Evolutionary conservation across 2,329 filamentous ascomycete genomes (phyloP).

Genomic region (Fonsecaea monophora): DNA sequence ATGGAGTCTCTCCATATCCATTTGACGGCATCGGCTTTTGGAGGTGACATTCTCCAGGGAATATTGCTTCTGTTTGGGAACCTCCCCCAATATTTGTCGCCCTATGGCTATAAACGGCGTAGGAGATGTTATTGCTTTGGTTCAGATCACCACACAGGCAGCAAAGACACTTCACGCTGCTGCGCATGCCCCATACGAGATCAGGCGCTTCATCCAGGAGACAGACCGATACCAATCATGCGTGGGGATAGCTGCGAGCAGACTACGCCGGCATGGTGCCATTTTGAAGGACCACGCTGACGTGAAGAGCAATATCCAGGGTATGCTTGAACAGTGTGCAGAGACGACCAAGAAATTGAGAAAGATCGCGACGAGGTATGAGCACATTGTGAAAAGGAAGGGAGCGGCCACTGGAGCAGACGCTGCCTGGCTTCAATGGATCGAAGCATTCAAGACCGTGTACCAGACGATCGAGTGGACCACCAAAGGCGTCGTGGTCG

Average conservation of each 20-base stretch:
- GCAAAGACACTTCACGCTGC: conserved; percentile 20
- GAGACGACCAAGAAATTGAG: conserved; percentile 21
- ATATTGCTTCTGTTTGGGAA: conserved; percentile 19
- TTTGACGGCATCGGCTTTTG: conserved; percentile 8
- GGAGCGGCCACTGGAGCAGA: conserved; percentile 7
- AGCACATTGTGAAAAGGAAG: conserved; percentile 16
- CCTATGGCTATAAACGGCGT: conserved; percentile 26
- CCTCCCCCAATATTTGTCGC: neutral
- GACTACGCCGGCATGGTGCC: conserved; percentile 22
- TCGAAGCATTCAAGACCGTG: conserved; percentile 22
- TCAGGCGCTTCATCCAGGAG: conserved; percentile 18
- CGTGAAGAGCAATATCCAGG: conserved; percentile 20
- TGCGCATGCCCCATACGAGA: conserved; percentile 18
- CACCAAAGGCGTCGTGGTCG: conserved; percentile 16
- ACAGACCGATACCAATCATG: conserved; percentile 18
- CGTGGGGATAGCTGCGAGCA: conserved; percentile 9
- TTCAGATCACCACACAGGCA: conserved; percentile 15
- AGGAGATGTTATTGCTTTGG: conserved; percentile 24
- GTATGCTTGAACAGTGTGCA: conserved; percentile 19
- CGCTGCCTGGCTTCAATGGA: conserved; percentile 17
- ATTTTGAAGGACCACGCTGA: conserved; percentile 17
- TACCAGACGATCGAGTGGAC: conserved; percentile 23
- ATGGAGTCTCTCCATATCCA: neutral
- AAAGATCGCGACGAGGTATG: conserved; percentile 22
- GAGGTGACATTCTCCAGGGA: conserved; percentile 2